Base-by-base conservation (phyloP, 306 rosid species). In the Lagenaria siceraria region DNA sequence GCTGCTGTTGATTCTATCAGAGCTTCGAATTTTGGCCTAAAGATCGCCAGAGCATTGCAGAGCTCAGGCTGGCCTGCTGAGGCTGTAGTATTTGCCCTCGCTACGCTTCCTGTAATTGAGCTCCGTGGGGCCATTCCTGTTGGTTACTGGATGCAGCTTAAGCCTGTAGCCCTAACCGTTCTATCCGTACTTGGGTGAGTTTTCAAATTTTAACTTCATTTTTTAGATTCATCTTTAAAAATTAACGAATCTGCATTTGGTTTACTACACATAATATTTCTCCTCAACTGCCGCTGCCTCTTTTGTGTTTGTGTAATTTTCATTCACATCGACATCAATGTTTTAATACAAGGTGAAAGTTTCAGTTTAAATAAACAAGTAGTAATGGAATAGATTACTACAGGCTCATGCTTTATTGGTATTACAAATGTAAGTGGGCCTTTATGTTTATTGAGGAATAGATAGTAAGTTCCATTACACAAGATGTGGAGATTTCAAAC, bases 81-180 rank as follows among this genome's bases (percentile, higher is more conserved):
- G 86, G 88, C 92, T 66, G 96, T 95, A 78, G 97, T 95, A 0
- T 95, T 95, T 84, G 80, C 93, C 5, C 88, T 92, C 18, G 93
- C 97, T 24, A 90, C 96, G 43, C 97, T 92, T 86, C 98, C 97
- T 21, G 85, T 95, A 54, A 89, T 95, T 53, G 98, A 95, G 90
- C 98, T 95, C 69, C 97, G 97, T 66, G 97, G 97, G 55, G 98
- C 98, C 60, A 92, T 95, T 56, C 97, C 97, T 53, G 97, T 92
- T 81, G 98, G 98, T 25, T 92, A 92, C 22, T 92, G 97, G 97
- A 27, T 95, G 97, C 89, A 89, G 19, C 98, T 95, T 79, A 81
- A 84, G 51, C 98, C 98, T 58, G 38, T 56, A 15, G 56, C 69
- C 74, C 78, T 95, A 22, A 92, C 97, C 0, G 42, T 83, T 35